Conservation (phyloP, 345 rosid species). For the Noccaea caerulescens region DNA sequence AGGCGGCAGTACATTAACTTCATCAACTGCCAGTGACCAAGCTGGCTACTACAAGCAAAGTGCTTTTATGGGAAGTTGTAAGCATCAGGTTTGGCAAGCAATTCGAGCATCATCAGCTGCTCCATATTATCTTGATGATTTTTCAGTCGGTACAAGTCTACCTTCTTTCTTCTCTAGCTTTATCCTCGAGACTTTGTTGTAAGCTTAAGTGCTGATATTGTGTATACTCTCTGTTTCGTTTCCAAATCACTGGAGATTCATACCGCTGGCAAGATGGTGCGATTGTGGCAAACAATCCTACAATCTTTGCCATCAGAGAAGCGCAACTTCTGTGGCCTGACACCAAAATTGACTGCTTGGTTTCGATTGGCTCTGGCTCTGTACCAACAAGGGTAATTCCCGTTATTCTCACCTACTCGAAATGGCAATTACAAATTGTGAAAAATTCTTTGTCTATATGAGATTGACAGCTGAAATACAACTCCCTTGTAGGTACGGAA, state of each 20-base stretch:
- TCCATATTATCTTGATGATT: conserved; percentile 99
- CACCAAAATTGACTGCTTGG: conserved; percentile 89
- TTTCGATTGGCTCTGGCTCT: conserved; percentile 96
- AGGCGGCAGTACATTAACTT: conserved; percentile 61
- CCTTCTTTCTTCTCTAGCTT: conserved; percentile 17
- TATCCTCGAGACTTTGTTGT: conserved; percentile 5
- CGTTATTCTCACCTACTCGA: conserved; percentile 6
- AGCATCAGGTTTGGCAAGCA: conserved; percentile 97
- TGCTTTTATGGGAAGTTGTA: conserved; percentile 97
- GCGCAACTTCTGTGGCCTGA: conserved; percentile 99
- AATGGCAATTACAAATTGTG: conserved; percentile 10
- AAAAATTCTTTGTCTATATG: conserved; percentile 2
- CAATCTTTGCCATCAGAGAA: conserved; percentile 90
- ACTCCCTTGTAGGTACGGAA: conserved; percentile 63
- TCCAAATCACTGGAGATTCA: conserved; percentile 52
- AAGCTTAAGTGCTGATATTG: conserved; percentile 7
- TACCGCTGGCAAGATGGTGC: conserved; percentile 99
- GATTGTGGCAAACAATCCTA: conserved; percentile 96
- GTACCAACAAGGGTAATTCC: conserved; percentile 88
- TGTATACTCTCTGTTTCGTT: conserved; percentile 24
- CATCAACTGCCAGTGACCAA: conserved; percentile 74
- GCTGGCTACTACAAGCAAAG: conserved; percentile 80
- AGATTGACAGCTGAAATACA: conserved; percentile 4
- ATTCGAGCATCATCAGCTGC: conserved; percentile 99
- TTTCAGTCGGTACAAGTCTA: conserved; percentile 71